Percentiles rank a stretch among this genome's conserved stretches.
These are phyloP conservation scores for Nectriaceae sp. DNA, from an alignment of 2,329 filamentous ascomycete species.

Conservation along the genomic window DNA sequence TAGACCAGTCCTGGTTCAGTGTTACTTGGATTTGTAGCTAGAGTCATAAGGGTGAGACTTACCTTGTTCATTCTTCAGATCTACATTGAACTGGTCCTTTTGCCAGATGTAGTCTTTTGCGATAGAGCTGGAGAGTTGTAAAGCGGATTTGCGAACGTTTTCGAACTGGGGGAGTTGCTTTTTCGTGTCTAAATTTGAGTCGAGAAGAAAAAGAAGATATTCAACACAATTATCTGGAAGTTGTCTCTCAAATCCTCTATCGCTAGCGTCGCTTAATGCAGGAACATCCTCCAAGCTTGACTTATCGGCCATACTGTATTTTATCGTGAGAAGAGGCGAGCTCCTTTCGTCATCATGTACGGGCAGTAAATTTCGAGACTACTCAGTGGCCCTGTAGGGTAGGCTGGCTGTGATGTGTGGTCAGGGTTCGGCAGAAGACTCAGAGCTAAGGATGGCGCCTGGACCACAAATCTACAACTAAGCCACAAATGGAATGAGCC, in stretches of 20 bases:
- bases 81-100: slow-evolving; percentile 75
- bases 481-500: neutral
- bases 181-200: slow-evolving; percentile 53
- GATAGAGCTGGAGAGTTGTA: slow-evolving; percentile 61
- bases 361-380: too few relatives aligned
- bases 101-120: slow-evolving; percentile 96
- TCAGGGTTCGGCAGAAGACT: neutral
- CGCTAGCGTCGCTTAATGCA: neutral
- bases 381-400: slow-evolving; percentile 1
- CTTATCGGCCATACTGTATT: slow-evolving; percentile 1
- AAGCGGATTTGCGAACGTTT: slow-evolving; percentile 68
- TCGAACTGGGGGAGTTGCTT: slow-evolving; percentile 69
- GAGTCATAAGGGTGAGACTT: slow-evolving; percentile 22
- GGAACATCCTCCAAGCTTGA: slow-evolving; percentile 1
- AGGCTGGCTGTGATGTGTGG: neutral
- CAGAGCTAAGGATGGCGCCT: too few relatives aligned
- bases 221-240: slow-evolving; percentile 84
- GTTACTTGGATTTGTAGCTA: neutral
- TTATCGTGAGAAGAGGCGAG: too few relatives aligned
- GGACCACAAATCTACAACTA: too few relatives aligned
- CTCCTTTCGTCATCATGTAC: too few relatives aligned
- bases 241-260: slow-evolving; percentile 14
- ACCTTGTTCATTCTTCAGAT: slow-evolving; percentile 62
- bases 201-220: slow-evolving; percentile 76
- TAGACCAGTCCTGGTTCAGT: slow-evolving; percentile 52